These are phyloP conservation scores for Kwoniella shandongensis DNA, from an alignment of 768 basidiomycete species.

Conservation along the genomic window DNA sequence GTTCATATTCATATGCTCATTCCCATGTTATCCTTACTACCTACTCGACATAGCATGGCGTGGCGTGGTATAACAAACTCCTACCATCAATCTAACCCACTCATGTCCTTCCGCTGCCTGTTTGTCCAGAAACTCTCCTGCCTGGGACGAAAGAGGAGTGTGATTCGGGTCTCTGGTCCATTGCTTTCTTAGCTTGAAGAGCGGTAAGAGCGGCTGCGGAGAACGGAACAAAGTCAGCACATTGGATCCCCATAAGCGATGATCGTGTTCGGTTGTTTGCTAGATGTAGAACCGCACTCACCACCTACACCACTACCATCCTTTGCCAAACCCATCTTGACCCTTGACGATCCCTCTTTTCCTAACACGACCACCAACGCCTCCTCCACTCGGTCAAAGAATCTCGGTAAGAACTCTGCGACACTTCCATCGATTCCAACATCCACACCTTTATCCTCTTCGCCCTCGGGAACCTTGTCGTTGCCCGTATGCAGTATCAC, in stretches of 20 bases:
- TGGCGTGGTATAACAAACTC: no score
- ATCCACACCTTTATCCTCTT: conserved; percentile 60
- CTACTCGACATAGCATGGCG: no score
- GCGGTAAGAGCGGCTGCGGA: conserved; percentile 78
- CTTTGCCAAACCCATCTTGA: conserved; percentile 89
- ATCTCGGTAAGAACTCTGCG: conserved; percentile 88
- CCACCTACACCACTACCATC: conserved; percentile 98
- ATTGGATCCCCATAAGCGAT: no score
- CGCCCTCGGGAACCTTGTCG: conserved; percentile 61
- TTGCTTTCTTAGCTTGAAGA: conserved; percentile 69
- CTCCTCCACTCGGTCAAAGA: conserved; percentile 70
- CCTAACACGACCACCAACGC: conserved; percentile 77
- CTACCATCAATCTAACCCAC: no score
- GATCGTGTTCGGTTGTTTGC: no score
- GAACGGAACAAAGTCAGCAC: background rate
- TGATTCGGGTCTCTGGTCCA: conserved; percentile 26
- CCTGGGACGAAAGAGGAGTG: conserved; percentile 17
- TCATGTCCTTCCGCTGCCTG: no score
- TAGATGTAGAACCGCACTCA: conserved; percentile 56
- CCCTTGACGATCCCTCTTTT: conserved; percentile 70
- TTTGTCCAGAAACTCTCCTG: conserved; percentile 1
- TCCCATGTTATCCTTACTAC: no score
- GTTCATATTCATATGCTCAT: no score
- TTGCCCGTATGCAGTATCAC: conserved; percentile 77
- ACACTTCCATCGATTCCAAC: conserved; percentile 95